Evolutionary conservation across 2,329 filamentous ascomycete genomes (phyloP).

Genomic region (Colletotrichum somersetense): DNA sequence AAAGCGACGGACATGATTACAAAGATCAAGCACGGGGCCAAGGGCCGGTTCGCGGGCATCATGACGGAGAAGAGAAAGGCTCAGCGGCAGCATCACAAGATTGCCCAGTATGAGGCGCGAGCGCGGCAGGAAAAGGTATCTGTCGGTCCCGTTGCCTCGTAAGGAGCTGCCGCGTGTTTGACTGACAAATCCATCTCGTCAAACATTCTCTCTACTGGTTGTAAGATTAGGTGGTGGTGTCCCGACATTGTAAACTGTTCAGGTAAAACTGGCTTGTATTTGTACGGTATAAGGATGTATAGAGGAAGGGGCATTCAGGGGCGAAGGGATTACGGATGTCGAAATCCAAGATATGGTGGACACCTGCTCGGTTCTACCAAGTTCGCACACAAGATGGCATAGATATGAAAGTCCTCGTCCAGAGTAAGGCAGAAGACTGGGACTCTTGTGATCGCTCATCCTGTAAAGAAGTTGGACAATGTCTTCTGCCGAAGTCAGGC

Average conservation of each 20-base stretch:
- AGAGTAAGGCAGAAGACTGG: neutral
- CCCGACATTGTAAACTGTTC: neutral
- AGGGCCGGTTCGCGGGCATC: slow-evolving; percentile 69
- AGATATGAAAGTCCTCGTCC: neutral
- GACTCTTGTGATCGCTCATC: too few species aligned
- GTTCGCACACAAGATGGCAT: neutral
- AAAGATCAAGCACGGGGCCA: slow-evolving; percentile 87
- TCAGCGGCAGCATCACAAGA: slow-evolving; percentile 52
- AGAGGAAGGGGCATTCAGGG: neutral
- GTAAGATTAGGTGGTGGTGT: neutral
- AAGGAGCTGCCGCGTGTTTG: neutral
- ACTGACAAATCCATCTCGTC: neutral
- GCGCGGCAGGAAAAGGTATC: slow-evolving; percentile 64
- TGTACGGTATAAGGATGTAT: neutral
- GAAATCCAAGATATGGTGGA: too few species aligned
- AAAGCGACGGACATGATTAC: slow-evolving; percentile 92
- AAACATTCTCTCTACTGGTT: neutral
- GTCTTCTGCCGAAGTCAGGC: neutral
- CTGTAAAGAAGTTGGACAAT: neutral
- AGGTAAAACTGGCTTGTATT: neutral
- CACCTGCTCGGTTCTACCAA: neutral
- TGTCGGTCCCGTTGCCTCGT: slow-evolving; percentile 64
- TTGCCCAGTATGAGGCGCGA: slow-evolving; percentile 55
- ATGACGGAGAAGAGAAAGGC: slow-evolving; percentile 65
- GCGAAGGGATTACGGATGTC: too few species aligned